phyloP scores from a whole-genome alignment of 306 rosid species.

The Aeschynomene evenia region DNA sequence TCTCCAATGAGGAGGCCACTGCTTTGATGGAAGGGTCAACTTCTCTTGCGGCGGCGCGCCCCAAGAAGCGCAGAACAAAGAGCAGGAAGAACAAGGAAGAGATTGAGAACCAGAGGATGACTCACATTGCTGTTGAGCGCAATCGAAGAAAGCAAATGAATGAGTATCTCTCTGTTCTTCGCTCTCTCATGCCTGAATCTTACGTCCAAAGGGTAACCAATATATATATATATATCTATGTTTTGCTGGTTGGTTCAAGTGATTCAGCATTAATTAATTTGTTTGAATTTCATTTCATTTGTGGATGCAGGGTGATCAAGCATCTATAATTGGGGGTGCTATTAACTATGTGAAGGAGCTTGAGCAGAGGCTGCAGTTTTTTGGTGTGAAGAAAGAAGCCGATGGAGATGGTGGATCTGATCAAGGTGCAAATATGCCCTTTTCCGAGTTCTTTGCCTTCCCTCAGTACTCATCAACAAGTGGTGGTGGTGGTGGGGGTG shows the following conservation, averaged over 20 bases:
- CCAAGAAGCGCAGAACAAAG: conserved; percentile 66
- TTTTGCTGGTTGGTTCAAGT: too few species aligned
- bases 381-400: conserved; percentile 45
- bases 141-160: conserved; percentile 94
- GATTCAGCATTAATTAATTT: too few species aligned
- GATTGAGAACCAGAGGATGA: conserved; percentile 95
- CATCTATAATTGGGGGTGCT: conserved; percentile 92
- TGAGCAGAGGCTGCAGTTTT: conserved; percentile 72
- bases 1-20: not conserved
- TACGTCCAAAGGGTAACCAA: conserved; percentile 95
- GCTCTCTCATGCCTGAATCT: conserved; percentile 86
- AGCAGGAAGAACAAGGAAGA: conserved; percentile 78
- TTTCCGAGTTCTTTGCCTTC: conserved; percentile 83
- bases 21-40: conserved; percentile 33
- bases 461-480: conserved; percentile 68
- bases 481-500: conserved; percentile 17
- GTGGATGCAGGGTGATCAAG: conserved; percentile 80
- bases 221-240: too few species aligned
- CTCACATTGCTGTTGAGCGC: conserved; percentile 98
- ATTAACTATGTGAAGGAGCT: conserved; percentile 89
- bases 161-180: conserved; percentile 85
- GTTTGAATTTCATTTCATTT: not conserved
- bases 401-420: conserved; percentile 23
- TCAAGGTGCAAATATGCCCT: conserved; percentile 36
- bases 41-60: conserved; percentile 40